Percentiles rank a stretch among this genome's conserved stretches.
Evolutionary conservation across 805 yeast species (phyloP).

Genomic region (Yarrowia sp.): DNA sequence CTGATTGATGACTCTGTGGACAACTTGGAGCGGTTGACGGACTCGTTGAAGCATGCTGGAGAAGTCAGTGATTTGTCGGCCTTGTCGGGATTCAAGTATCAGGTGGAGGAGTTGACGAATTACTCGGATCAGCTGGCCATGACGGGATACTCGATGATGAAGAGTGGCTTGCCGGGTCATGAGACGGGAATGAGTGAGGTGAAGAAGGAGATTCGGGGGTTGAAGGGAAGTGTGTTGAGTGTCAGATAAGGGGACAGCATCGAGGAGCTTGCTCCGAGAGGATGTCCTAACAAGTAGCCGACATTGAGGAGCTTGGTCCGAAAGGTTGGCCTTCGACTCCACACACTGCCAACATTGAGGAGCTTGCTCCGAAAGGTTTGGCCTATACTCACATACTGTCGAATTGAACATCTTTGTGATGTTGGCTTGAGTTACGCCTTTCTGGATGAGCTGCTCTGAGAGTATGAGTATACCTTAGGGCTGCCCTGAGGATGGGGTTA

Average conservation of each 20-base stretch:
- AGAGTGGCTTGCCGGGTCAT: constrained; percentile 4
- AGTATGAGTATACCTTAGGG: too few species aligned
- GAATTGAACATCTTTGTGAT: too few species aligned
- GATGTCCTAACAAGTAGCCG: too few species aligned
- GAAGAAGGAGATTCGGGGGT: constrained; percentile 18
- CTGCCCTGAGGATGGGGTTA: too few species aligned
- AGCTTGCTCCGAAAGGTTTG: too few species aligned
- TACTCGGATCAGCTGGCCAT: constrained; percentile 21
- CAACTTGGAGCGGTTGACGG: constrained; percentile 1
- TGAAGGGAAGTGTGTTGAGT: constrained; percentile 15
- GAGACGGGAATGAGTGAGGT: constrained; percentile 19
- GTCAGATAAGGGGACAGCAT: background rate
- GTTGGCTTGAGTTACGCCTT: too few species aligned
- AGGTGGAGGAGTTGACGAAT: constrained; percentile 22
- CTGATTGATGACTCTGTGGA: constrained; percentile 6
- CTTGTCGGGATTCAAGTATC: constrained; percentile 9
- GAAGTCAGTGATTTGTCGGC: constrained; percentile 5
- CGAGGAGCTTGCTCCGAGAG: too few species aligned
- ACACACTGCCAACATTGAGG: too few species aligned
- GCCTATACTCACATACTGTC: too few species aligned
- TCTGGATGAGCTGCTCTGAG: too few species aligned
- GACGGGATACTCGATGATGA: constrained; percentile 16
- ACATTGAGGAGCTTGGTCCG: too few species aligned
- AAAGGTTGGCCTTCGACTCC: too few species aligned
- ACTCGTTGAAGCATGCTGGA: background rate